Percentiles rank a stretch among this genome's conserved stretches.
Evolutionary conservation across 768 basidiomycete species (phyloP).

Genomic region (Suillus sp.): DNA sequence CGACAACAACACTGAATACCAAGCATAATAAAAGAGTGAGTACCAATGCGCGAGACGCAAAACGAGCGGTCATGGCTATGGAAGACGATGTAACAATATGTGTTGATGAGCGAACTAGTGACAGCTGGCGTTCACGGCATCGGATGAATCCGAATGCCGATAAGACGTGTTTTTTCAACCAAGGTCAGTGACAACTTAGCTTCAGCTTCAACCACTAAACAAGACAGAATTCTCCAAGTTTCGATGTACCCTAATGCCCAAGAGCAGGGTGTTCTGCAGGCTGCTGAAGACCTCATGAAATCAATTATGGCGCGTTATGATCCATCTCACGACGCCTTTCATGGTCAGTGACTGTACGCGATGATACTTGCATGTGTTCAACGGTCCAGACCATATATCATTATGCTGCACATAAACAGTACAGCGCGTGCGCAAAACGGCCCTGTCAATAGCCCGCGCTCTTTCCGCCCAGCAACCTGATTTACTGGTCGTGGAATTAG

Average conservation of each 20-base stretch:
- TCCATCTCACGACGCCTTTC: constrained; percentile 78
- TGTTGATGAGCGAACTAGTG: not conserved
- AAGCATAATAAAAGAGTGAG: constrained; percentile 49
- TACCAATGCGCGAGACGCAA: constrained; percentile 29
- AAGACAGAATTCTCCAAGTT: not conserved
- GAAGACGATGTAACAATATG: constrained; percentile 4
- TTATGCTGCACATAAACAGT: constrained; percentile 47
- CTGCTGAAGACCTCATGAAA: constrained; percentile 69
- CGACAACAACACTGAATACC: constrained; percentile 23
- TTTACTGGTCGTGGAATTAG: constrained; percentile 76
- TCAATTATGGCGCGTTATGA: constrained; percentile 78
- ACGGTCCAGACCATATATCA: not conserved
- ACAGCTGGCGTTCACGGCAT: not conserved
- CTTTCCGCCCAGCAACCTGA: constrained; percentile 53
- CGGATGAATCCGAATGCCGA: constrained; percentile 30
- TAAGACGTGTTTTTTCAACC: not conserved
- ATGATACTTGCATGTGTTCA: constrained; percentile 9
- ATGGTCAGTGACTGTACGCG: constrained; percentile 53
- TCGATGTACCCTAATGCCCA: constrained; percentile 53
- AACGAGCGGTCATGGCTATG: constrained; percentile 24
- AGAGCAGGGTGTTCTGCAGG: constrained; percentile 54
- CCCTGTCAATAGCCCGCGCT: constrained; percentile 63
- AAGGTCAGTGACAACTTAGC: not conserved
- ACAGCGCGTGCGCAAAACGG: constrained; percentile 78
- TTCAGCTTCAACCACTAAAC: not conserved